Evolutionary conservation across 202 grass and related monocot species (phyloP), one percentile per base, ranked within the genome.

Genomic region (Alloteropsis angusta): DNA sequence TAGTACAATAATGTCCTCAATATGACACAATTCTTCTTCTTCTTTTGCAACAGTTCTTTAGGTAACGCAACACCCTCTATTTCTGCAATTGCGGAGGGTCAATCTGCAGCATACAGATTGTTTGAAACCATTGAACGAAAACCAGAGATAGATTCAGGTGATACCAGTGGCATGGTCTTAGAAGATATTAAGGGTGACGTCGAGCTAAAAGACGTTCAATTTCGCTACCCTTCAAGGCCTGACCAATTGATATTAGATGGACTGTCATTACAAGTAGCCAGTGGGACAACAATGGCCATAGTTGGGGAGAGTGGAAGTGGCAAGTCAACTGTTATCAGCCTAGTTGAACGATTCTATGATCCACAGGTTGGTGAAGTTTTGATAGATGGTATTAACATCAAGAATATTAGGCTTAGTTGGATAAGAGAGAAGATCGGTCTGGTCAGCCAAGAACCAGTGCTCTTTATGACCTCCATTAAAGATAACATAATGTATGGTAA

Each of bases 221-320:
- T 98, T 78, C 61, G 84, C 30, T 98, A 95, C 69, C 95, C 95
- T 73, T 74, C 89, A 45, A 92, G 95, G 75, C 92, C 89, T 13
- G 85, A 90, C 42, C 87, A 98, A 72, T 32, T 89, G 67, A 82
- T 98, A 89, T 91, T 98, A 60, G 69, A 89, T 70, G 92, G 96
- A 77, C 77, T 98, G 62, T 90, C 92, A 12, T 71, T 98, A 52
- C 78, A 77, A 84, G 87, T 98, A 53, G 16, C 68, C 14, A 98
- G 72, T 58, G 89, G 95, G 52, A 94, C 85, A 58, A 93, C 95
- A 78, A 95, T 93, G 95, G 92, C 92, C 45, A 89, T 98, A 54
- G 95, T 98, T 63, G 95, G 95, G 84, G 92, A 95, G 71, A 93
- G 95, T 80, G 95, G 92, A 68, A 94, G 92, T n/a, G 92, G 95